phyloP scores from a whole-genome alignment of 1,284 basidiomycete genomes.

The Athelia psychrophila region DNA sequence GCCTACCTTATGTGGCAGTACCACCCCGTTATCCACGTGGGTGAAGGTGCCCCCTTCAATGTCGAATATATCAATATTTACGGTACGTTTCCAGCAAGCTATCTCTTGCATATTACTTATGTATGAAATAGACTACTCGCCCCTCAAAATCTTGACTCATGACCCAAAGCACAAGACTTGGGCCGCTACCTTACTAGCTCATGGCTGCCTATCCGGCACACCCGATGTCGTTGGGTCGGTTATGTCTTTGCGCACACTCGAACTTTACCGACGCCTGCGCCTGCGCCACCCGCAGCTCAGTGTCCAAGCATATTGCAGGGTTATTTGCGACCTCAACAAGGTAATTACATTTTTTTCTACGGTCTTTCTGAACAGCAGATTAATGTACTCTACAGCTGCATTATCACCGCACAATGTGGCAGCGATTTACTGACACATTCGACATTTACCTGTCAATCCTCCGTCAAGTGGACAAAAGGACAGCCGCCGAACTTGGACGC shows the following conservation, averaged over 20 bases:
- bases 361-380: neutral
- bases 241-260: constrained; percentile 1
- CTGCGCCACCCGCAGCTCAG: neutral
- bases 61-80: neutral
- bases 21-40: neutral
- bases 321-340: neutral
- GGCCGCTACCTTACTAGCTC: neutral
- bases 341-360: neutral
- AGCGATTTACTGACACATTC: neutral
- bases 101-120: neutral
- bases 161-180: neutral
- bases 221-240: neutral
- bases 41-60: neutral
- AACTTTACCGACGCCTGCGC: neutral
- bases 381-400: neutral
- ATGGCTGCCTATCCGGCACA: neutral
- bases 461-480: neutral
- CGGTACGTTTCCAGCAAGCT: neutral
- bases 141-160: neutral
- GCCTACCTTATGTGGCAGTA: neutral
- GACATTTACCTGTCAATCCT: neutral
- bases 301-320: neutral
- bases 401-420: neutral
- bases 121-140: neutral
- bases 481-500: neutral